Base-by-base conservation (phyloP, 2,329 filamentous ascomycete genomes). In the Epicoccum sorghinum region DNA sequence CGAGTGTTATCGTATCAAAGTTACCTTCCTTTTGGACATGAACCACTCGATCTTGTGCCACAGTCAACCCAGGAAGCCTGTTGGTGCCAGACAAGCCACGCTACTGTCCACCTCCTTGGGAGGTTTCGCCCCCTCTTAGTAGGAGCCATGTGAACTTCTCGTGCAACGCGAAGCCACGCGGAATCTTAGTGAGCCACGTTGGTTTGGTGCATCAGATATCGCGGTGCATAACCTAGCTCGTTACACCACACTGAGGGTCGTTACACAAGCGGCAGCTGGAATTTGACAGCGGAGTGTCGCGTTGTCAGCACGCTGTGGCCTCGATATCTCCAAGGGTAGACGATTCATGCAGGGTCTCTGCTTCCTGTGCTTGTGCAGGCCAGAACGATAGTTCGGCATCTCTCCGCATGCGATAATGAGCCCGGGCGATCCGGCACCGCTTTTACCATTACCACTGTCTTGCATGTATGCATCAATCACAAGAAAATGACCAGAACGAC, bases 211-310 rank as follows among this genome's bases (percentile, higher is more conserved):
- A 57, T 39, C 47, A 56, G 49, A 72, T 66, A 54, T 72, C 69
- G 70, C 65, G 61, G 62, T 72, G 70, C 70, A 72, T 73, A 65
- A 63, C 61, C 67, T 72, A 72, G 70, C 52, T 40, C 37, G 61
- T 72, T 59, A 52, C 61, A 71, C 67, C 42, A 38, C 64, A 49
- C 57, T 35, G 24, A 35, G 32, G 29, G 40, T 44, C 39, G 54
- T 59, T 55, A 52, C 50, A 60, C 57, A 51, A 58, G 45, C 52
- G 59, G 27, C 44, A 60, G 53, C 47, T 58, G 25, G 45, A 48
- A 33, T 59, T 46, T 64, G 58, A 62, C 58, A 64, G 61, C 56
- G 51, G 55, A 47, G 23, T 44, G 10, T 57, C 46, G 27, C 48
- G 39, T 56, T 47, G n/a, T 48, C 37, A 43, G 46, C 47, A 47